phyloP scores from a whole-genome alignment of 2,329 filamentous ascomycete genomes.

The Cordyceps farinosa region DNA sequence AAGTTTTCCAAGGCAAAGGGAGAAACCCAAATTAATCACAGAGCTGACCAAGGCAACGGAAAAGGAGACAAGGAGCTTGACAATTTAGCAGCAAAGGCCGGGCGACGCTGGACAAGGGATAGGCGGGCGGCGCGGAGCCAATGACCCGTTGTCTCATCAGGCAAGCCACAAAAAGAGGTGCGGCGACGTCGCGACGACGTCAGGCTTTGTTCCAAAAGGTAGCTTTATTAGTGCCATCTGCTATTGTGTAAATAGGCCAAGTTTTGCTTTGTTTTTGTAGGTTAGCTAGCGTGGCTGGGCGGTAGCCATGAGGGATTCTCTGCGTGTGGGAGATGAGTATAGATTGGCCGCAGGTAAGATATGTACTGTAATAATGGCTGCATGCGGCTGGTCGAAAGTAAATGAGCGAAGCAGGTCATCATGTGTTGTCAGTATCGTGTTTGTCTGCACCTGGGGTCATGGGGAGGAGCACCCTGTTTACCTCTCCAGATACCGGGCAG shows the following conservation, averaged over 20 bases:
- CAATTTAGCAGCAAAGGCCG: background rate
- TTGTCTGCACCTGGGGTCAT: too few relatives aligned
- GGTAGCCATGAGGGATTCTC: background rate
- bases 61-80: background rate
- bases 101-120: background rate
- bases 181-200: background rate
- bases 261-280: background rate
- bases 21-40: too few relatives aligned
- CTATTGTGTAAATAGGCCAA: too few relatives aligned
- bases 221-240: background rate
- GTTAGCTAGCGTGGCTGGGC: background rate
- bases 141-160: conserved; percentile 6
- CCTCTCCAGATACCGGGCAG: too few relatives aligned
- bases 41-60: background rate
- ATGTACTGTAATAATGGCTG: too few relatives aligned
- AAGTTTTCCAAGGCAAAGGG: background rate
- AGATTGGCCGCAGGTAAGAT: too few relatives aligned
- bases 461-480: too few relatives aligned
- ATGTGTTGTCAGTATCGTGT: too few relatives aligned
- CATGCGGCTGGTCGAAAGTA: too few relatives aligned
- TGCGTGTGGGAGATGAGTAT: background rate
- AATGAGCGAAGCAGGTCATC: too few relatives aligned
- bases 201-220: background rate
- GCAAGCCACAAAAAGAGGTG: background rate
- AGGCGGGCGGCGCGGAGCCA: background rate